These are phyloP conservation scores for Exophiala mesophila DNA, from an alignment of 2,329 filamentous ascomycete genomes.

Conservation along the genomic window DNA sequence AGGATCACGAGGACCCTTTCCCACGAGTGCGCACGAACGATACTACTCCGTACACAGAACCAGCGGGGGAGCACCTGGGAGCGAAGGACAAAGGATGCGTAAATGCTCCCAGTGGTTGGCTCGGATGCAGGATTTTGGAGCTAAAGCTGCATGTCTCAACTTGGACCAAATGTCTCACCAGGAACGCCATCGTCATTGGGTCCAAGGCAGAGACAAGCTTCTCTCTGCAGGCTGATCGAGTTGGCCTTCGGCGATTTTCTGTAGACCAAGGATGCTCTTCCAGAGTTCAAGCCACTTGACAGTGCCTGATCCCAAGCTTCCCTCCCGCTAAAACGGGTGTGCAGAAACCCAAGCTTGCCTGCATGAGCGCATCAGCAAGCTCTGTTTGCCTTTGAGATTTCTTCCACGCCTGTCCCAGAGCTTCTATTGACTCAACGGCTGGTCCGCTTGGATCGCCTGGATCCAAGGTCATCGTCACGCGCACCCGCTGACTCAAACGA, in stretches of 20 bases:
- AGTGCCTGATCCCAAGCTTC: not conserved
- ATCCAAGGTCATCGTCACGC: not conserved
- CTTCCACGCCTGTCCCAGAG: not conserved
- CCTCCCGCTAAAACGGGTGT: not conserved
- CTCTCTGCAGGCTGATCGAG: not conserved
- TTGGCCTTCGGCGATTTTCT: conserved; percentile 1
- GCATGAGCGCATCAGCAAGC: not conserved
- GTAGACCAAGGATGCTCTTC: not conserved
- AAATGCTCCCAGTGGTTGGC: not conserved
- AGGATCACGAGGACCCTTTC: too few species aligned
- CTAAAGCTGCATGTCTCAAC: conserved; percentile 3
- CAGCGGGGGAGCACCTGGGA: not conserved
- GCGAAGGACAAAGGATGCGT: not conserved
- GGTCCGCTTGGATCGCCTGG: not conserved
- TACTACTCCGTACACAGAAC: too few species aligned
- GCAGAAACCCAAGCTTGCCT: too few species aligned
- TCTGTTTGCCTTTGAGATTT: not conserved
- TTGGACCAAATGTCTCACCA: not conserved
- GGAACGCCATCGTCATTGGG: not conserved
- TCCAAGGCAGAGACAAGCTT: not conserved
- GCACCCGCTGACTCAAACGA: too few species aligned
- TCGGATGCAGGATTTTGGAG: conserved; percentile 1
- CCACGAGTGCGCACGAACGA: too few species aligned
- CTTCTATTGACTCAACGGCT: too few species aligned
- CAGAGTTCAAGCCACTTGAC: not conserved